phyloP scores from a whole-genome alignment of 2,329 filamentous ascomycete species.

The Penicillium olsonii region DNA sequence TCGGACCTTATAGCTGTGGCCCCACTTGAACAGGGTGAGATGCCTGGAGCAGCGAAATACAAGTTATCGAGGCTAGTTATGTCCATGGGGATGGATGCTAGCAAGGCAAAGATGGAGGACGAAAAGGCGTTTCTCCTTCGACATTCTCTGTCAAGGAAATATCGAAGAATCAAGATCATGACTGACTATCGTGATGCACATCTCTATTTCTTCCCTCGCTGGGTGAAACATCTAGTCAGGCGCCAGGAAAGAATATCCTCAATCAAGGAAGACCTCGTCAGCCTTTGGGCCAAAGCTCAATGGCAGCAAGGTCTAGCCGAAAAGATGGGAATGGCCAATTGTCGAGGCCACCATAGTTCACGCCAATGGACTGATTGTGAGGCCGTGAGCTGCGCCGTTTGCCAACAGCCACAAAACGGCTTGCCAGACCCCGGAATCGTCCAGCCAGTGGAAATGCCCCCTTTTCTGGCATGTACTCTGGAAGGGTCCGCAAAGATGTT shows the following conservation, averaged over 20 bases:
- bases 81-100: neutral
- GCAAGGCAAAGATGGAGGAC: neutral
- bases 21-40: neutral
- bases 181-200: conserved; percentile 3
- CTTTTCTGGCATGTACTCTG: neutral
- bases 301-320: conserved; percentile 1
- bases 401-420: neutral
- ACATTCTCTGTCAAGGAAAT: neutral
- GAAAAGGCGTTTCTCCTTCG: neutral
- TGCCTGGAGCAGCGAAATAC: neutral
- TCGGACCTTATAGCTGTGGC: neutral
- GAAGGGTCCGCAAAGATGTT: neutral
- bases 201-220: conserved; percentile 3
- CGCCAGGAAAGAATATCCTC: neutral
- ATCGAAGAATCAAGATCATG: neutral
- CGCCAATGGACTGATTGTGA: neutral
- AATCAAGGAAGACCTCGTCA: conserved; percentile 1
- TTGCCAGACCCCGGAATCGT: neutral
- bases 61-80: neutral
- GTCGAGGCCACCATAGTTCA: neutral
- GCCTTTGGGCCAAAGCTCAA: neutral
- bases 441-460: neutral
- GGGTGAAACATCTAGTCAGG: neutral
- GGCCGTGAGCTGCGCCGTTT: neutral
- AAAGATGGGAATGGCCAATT: neutral